These are phyloP conservation scores for Penicillium paxilli DNA, from an alignment of 495 filamentous ascomycete species.

Conservation along the genomic window DNA sequence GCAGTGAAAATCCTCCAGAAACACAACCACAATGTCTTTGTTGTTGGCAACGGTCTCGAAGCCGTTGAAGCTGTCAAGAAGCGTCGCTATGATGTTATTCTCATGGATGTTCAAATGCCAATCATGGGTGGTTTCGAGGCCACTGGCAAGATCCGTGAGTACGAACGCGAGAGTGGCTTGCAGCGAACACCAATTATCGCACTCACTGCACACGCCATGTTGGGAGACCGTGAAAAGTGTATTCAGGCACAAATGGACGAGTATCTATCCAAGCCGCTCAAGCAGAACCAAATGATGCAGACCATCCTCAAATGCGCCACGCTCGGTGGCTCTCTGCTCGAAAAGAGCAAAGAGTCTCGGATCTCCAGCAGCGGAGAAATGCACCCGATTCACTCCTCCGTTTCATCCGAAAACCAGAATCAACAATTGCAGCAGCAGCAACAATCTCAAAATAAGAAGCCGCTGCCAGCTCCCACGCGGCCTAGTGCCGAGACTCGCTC, in stretches of 20 bases:
- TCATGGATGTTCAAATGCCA: conserved; percentile 99
- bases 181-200: conserved; percentile 94
- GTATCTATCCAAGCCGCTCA: conserved; percentile 95
- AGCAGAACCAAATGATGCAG: conserved; percentile 98
- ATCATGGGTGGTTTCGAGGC: conserved; percentile 99
- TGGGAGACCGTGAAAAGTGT: conserved; percentile 97
- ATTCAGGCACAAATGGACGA: conserved; percentile 99
- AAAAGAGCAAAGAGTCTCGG: conserved; percentile 63
- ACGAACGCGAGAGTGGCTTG: conserved; percentile 72
- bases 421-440: conserved; percentile 23
- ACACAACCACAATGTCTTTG: conserved; percentile 94
- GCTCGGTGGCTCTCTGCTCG: conserved; percentile 83
- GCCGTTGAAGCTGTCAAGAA: conserved; percentile 86
- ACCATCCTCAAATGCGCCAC: conserved; percentile 96
- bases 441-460: conserved; percentile 18
- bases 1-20: conserved; percentile 98
- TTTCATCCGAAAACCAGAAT: conserved; percentile 27
- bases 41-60: conserved; percentile 92
- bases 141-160: conserved; percentile 94
- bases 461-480: conserved; percentile 33
- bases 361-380: conserved; percentile 56
- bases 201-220: conserved; percentile 97
- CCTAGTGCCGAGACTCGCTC: conserved; percentile 55
- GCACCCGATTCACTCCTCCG: conserved; percentile 40
- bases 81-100: conserved; percentile 90